Evolutionary conservation across 1,284 basidiomycete genomes (phyloP), one percentile per base, ranked within the genome.

Genomic region (Quambalaria eucalypti): DNA sequence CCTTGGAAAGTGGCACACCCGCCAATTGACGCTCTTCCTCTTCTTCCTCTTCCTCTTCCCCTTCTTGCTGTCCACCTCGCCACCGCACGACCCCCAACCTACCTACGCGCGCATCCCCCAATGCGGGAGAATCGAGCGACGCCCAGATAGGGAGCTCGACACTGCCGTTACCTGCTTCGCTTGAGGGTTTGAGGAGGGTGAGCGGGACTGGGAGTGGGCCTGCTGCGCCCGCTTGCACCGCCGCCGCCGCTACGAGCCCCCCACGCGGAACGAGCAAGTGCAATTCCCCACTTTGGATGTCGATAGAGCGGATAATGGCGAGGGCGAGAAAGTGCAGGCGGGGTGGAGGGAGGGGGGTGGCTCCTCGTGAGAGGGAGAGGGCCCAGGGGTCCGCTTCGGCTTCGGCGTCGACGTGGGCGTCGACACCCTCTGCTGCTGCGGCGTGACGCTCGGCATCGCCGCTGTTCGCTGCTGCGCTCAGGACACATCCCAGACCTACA

Each of bases 131-230:
- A 76, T 95, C 89, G 48, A 96, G 77, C 83, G 90, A 84, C 0
- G 86, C 90, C 82, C 85, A 87, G 0, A 90, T 78, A 0, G 91
- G 91, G 0, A 96, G 77, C 70, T 93, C 89, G 62, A 95, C 78
- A 65, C 88, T 87, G 4, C 91, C 91, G 71, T 87, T 88, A 33
- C 91, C 83, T 1, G 93, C 73, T 19, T 52, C 56, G 23, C 74
- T 55, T 51, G 57, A 52, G 8, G 71, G 0, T 25, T 16, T 28
- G 36, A 39, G 16, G 16, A 39, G 36, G 16, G 36, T 33, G 8
- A 29, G n/a, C 46, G 2, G 26, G 9, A 10, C n/a, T 2, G 85
- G 83, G 4, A 81, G 76, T 0, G 36, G 21, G 86, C 86, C 4
- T 79, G 78, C 0, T 77, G 59, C 0, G 78, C n/a, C n/a, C n/a